Conservation (phyloP, 1,139 yeast genomes). For the Pichia sp. region DNA sequence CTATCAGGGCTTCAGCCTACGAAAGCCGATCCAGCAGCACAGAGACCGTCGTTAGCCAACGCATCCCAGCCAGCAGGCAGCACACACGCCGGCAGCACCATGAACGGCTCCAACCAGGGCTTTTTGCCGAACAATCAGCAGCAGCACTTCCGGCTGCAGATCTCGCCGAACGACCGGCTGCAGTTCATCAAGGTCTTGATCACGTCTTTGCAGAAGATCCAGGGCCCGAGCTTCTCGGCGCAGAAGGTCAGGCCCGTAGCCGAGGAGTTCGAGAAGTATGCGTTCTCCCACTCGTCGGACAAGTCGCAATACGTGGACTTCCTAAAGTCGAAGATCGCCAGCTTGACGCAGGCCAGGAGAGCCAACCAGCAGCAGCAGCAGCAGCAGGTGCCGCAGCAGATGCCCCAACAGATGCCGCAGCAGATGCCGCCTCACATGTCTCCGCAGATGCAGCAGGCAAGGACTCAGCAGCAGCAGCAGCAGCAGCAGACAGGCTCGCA, state of each 20-base stretch:
- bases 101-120: slow-evolving; percentile 19
- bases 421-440: slow-evolving; percentile 17
- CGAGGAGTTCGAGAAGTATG: slow-evolving; percentile 33
- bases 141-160: slow-evolving; percentile 17
- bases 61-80: too few species aligned
- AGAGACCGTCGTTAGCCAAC: not conserved
- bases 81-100: too few species aligned
- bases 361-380: slow-evolving; percentile 4
- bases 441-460: slow-evolving; percentile 9
- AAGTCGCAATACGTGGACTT: slow-evolving; percentile 31
- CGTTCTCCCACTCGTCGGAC: slow-evolving; percentile 27
- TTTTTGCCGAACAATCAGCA: slow-evolving; percentile 11
- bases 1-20: too few species aligned
- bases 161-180: slow-evolving; percentile 28
- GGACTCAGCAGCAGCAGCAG: not conserved
- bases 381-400: slow-evolving; percentile 12
- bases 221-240: slow-evolving; percentile 28
- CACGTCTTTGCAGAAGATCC: slow-evolving; percentile 30
- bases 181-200: slow-evolving; percentile 31
- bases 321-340: slow-evolving; percentile 28
- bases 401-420: slow-evolving; percentile 12
- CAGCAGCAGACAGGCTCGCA: slow-evolving; percentile 10
- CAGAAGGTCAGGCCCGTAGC: slow-evolving; percentile 31
- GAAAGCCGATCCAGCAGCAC: too few species aligned
- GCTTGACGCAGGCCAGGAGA: slow-evolving; percentile 29